Base-by-base conservation (phyloP, 1,139 yeast genomes). In the Yamadazyma epiphylla region DNA sequence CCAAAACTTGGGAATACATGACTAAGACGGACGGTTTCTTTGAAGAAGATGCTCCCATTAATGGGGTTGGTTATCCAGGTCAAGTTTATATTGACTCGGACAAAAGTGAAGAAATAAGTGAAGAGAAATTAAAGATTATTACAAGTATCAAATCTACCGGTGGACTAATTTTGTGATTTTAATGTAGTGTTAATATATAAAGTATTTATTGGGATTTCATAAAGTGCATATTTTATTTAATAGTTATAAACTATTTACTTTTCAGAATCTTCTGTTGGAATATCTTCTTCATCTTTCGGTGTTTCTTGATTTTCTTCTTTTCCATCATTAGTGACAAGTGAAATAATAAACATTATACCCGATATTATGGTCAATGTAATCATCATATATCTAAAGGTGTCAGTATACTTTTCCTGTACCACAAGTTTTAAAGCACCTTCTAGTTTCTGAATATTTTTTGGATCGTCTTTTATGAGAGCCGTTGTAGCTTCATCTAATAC, bases 1-100 rank as follows among this genome's bases (percentile, higher is more conserved):
- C 48, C n/a, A 41, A 31, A 22, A 38, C 46, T 13, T 44, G 46
- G 46, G 48, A 44, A 25, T 43, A 36, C 22, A 44, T 44, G 48
- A 40, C 45, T 3, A 24, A 13, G 3, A 38, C 46, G 3, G 47
- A 44, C 24, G 48, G 48, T 4, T 44, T 44, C 27, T 44, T 44
- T 24, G 46, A 39, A 27, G 43, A 38, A 10, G 48, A 44, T 30
- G 32, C 30, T 3, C 38, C 43, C 6, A 43, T 44, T 7, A 36
- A 37, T 27, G 41, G 41, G 13, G 47, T 43, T 13, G 48, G 48
- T 5, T 35, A 35, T 24, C 44, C 45, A 11, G 41, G 46, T 6
- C 30, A 27, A 15, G 36, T 43, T 8, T 36, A 31, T 12, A 32
- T 29, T 6, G 32, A 29, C 11, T 29, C 33, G 12, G 39, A 29